Conservation (phyloP, 2,329 filamentous ascomycete species). For the Xylaria digitata region DNA sequence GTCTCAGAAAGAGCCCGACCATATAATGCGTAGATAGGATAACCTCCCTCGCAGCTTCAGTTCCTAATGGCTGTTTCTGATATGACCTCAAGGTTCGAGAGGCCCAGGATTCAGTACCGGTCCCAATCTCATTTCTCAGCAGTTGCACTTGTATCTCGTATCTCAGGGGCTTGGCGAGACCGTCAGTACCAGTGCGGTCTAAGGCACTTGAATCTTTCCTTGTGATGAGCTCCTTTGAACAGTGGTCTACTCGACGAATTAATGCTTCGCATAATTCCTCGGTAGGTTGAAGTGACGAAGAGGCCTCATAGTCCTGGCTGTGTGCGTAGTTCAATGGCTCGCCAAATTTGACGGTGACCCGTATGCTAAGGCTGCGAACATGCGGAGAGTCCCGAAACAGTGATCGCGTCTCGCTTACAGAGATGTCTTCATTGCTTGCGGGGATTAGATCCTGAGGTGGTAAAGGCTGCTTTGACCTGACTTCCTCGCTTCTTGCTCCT, state of each 20-base stretch:
- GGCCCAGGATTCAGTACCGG: conserved; percentile 55
- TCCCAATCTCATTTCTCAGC: conserved; percentile 54
- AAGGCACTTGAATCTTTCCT: conserved; percentile 62
- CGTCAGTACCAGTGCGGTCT: conserved; percentile 52
- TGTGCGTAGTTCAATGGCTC: conserved; percentile 58
- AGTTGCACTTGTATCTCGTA: conserved; percentile 63
- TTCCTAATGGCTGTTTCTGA: conserved; percentile 60
- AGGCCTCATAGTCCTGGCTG: conserved; percentile 60
- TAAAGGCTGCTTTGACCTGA: conserved; percentile 22
- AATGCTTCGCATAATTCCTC: conserved; percentile 62
- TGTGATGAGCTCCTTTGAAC: conserved; percentile 64
- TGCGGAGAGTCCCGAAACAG: conserved; percentile 37
- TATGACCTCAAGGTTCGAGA: conserved; percentile 62
- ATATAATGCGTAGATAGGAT: conserved; percentile 62
- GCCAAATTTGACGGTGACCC: conserved; percentile 60
- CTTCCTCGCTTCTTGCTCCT: conserved; percentile 37
- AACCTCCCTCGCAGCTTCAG: conserved; percentile 58
- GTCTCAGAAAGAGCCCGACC: conserved; percentile 62
- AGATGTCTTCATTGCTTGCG: conserved; percentile 3
- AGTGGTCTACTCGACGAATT: conserved; percentile 63
- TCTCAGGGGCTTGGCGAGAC: conserved; percentile 56
- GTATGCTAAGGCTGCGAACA: conserved; percentile 53
- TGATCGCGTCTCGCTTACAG: conserved; percentile 32
- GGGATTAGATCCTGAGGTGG: conserved; percentile 24
- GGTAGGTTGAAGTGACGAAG: conserved; percentile 56